Base-by-base conservation (phyloP, 2,329 filamentous ascomycete species). In the Tolypocladium cylindrosporum region DNA sequence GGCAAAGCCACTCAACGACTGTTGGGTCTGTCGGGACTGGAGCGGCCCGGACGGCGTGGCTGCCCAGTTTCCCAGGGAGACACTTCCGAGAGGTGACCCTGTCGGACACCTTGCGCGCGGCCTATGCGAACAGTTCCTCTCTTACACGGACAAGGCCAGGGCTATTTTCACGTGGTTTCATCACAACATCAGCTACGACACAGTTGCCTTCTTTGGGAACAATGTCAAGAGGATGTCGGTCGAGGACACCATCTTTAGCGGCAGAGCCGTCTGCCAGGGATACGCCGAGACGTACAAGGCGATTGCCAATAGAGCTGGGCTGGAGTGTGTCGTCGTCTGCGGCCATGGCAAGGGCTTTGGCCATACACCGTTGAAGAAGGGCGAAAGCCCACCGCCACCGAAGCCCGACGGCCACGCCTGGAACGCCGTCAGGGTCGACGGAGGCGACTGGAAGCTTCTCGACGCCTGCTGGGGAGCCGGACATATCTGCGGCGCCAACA, bases 111-210 rank as follows among this genome's bases (percentile, higher is more conserved):
- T 99, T 31, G 91, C 92, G 0, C 81, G 83, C 55, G 83, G 89
- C 55, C 81, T 97, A 24, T 96, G 91, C 58, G 78, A 80, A 4
- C 88, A 89, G 0, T 97, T 97, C 68, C 74, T 84, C 1, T 96
- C 90, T 0, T 75, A 78, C 1, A 96, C 93, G 0, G 93, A 97
- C 72, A 97, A 97, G 75, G 93, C 94, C 2, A 83, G 94, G 36
- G 91, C 86, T 2, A 90, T 99, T 60, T 97, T 97, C 69, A 90
- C 89, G 1, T 99, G 94, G 94, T 85, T 92, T 45, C 93, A 97
- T 72, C 87, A 97, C 72, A 97, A 97, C 66, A 86, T 99, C 59
- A 80, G 80, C 53, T 99, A 97, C 70, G 90, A 97, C 69, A 84
- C 85, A 0, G 79, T 83, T 34, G 82, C 86, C 31, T 96, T 97